Conservation (phyloP, 2,329 filamentous ascomycete genomes). For the Fusarium solani-melongenae region DNA sequence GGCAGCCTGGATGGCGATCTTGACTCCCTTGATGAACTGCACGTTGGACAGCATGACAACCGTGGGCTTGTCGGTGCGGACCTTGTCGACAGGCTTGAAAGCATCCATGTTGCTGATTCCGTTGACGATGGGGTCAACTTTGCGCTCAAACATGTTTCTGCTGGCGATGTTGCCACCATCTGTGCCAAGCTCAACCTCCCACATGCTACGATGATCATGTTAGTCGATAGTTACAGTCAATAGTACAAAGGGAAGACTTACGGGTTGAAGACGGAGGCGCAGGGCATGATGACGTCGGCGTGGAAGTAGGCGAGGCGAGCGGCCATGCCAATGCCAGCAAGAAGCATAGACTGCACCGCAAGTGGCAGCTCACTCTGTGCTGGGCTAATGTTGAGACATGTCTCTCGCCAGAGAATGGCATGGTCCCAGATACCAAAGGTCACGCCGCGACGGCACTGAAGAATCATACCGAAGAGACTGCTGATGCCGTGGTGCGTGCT, state of each 20-base stretch:
- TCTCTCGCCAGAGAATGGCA: slow-evolving; percentile 35
- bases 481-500: slow-evolving; percentile 36
- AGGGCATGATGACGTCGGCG: slow-evolving; percentile 36
- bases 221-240: neutral
- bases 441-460: slow-evolving; percentile 29
- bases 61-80: slow-evolving; percentile 31
- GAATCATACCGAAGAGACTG: slow-evolving; percentile 28
- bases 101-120: slow-evolving; percentile 33
- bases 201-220: slow-evolving; percentile 15
- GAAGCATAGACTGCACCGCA: slow-evolving; percentile 30
- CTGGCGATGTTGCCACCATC: slow-evolving; percentile 23
- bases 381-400: slow-evolving; percentile 32
- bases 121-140: slow-evolving; percentile 35
- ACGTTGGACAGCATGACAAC: slow-evolving; percentile 37
- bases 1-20: slow-evolving; percentile 30
- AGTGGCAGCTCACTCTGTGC: slow-evolving; percentile 30
- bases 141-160: slow-evolving; percentile 29
- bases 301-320: slow-evolving; percentile 35
- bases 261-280: slow-evolving; percentile 35
- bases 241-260: neutral
- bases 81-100: slow-evolving; percentile 33
- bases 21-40: slow-evolving; percentile 36
- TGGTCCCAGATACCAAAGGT: slow-evolving; percentile 37
- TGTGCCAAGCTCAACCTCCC: slow-evolving; percentile 34
- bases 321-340: slow-evolving; percentile 30